Conservation (phyloP, 805 yeast species). For the Wickerhamomyces canadensis region DNA sequence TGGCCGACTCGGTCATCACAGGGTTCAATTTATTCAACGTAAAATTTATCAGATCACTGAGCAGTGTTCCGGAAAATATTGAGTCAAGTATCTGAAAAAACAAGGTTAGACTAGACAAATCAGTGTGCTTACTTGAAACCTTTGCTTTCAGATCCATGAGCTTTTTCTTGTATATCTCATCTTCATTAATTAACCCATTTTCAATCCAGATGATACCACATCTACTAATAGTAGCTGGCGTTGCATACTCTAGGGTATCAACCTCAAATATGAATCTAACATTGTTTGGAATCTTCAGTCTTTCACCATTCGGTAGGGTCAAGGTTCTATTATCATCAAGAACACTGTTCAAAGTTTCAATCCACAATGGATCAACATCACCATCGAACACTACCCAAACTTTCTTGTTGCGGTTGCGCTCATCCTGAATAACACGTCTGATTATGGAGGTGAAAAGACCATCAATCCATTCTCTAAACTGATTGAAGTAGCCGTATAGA, state of each 20-base stretch:
- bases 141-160: constrained; percentile 5
- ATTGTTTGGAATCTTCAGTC: constrained; percentile 60
- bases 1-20: constrained; percentile 6
- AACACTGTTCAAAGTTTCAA: constrained; percentile 84
- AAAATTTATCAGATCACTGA: background rate
- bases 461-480: constrained; percentile 84
- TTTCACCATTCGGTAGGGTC: constrained; percentile 87
- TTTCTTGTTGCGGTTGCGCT: constrained; percentile 50
- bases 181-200: constrained; percentile 18
- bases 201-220: constrained; percentile 85
- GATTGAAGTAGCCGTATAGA: constrained; percentile 67
- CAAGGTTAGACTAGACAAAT: background rate
- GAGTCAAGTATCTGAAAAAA: background rate
- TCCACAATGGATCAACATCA: constrained; percentile 92
- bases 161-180: constrained; percentile 22
- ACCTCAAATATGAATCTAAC: constrained; percentile 74
- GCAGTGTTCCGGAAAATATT: background rate
- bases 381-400: constrained; percentile 89
- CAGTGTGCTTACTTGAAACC: constrained; percentile 4
- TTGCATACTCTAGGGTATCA: constrained; percentile 56
- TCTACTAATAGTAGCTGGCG: constrained; percentile 89
- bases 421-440: constrained; percentile 48
- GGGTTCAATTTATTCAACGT: constrained; percentile 2
- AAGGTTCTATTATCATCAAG: constrained; percentile 80
- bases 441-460: constrained; percentile 72